phyloP scores from a whole-genome alignment of 2,329 filamentous ascomycete species.

The Rhynchosporium agropyri region DNA sequence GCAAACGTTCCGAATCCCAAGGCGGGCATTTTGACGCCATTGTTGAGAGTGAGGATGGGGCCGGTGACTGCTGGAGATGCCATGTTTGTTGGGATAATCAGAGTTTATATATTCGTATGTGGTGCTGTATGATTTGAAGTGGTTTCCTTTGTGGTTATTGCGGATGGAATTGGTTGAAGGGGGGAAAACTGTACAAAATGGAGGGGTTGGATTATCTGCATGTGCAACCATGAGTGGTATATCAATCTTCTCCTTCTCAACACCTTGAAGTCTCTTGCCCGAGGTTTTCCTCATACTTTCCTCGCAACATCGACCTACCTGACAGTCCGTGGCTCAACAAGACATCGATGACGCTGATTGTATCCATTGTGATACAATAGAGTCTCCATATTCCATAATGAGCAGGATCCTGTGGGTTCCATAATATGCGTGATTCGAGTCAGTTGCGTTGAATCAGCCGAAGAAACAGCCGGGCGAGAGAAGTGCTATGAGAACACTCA shows the following conservation, averaged over 20 bases:
- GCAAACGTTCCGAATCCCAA: slow-evolving; percentile 50
- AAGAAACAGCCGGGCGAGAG: not conserved
- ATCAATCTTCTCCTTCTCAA: slow-evolving; percentile 22
- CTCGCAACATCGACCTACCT: slow-evolving; percentile 6
- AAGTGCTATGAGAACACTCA: not conserved
- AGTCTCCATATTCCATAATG: too few relatives aligned
- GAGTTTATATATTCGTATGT: not conserved
- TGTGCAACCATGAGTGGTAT: slow-evolving; percentile 24
- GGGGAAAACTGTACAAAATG: slow-evolving; percentile 3
- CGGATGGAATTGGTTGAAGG: too few relatives aligned
- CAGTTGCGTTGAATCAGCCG: slow-evolving; percentile 6
- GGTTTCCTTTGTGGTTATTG: too few relatives aligned
- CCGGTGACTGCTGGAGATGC: slow-evolving; percentile 38
- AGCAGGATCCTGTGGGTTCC: not conserved
- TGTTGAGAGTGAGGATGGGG: slow-evolving; percentile 43
- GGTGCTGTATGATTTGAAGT: too few relatives aligned
- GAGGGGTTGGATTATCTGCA: slow-evolving; percentile 18
- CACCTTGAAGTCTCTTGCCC: slow-evolving; percentile 24
- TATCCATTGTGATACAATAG: not conserved
- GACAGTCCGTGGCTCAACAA: slow-evolving; percentile 21
- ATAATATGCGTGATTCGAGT: slow-evolving; percentile 3
- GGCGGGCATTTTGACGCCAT: slow-evolving; percentile 45
- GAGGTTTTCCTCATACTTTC: slow-evolving; percentile 26
- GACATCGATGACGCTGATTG: slow-evolving; percentile 30
- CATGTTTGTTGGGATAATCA: slow-evolving; percentile 21